Conservation (phyloP, 768 basidiomycete species). For the Pluteus cervinus region DNA sequence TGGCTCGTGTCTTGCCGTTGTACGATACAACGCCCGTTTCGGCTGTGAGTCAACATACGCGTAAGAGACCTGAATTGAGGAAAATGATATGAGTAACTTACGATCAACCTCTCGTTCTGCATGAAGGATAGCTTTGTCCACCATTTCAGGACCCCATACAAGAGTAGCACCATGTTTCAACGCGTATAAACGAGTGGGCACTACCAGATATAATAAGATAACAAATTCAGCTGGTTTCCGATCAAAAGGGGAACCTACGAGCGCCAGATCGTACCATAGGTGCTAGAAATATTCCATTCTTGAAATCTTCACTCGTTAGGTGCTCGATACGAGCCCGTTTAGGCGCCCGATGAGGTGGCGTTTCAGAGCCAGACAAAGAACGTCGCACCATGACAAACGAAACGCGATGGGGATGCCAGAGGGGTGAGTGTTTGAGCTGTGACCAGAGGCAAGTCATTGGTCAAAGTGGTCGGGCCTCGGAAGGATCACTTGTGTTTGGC, state of each 20-base stretch:
- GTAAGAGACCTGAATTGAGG: neutral
- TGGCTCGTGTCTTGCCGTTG: conserved; percentile 74
- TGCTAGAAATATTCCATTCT: conserved; percentile 88
- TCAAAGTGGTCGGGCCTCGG: no score
- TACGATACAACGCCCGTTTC: conserved; percentile 84
- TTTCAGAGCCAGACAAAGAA: conserved; percentile 40
- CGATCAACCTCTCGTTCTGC: conserved; percentile 80
- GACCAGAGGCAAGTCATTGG: no score
- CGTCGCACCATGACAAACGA: conserved; percentile 44
- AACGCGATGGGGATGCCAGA: conserved; percentile 2
- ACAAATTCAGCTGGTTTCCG: conserved; percentile 3
- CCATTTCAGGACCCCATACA: conserved; percentile 95
- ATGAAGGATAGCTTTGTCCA: conserved; percentile 94
- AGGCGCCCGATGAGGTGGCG: conserved; percentile 35
- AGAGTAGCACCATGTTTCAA: conserved; percentile 90
- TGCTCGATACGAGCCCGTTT: conserved; percentile 56
- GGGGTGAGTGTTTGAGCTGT: no score
- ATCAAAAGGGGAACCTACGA: conserved; percentile 40
- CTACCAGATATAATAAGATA: conserved; percentile 30
- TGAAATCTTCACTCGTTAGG: conserved; percentile 71
- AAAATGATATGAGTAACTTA: conserved; percentile 32
- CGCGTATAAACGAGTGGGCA: conserved; percentile 80
- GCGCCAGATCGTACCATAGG: conserved; percentile 98
- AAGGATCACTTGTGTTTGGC: conserved; percentile 14
- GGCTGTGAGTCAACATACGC: conserved; percentile 35